These are phyloP conservation scores for Davidsoniella australis DNA, from an alignment of 2,329 filamentous ascomycete genomes.

Conservation along the genomic window DNA sequence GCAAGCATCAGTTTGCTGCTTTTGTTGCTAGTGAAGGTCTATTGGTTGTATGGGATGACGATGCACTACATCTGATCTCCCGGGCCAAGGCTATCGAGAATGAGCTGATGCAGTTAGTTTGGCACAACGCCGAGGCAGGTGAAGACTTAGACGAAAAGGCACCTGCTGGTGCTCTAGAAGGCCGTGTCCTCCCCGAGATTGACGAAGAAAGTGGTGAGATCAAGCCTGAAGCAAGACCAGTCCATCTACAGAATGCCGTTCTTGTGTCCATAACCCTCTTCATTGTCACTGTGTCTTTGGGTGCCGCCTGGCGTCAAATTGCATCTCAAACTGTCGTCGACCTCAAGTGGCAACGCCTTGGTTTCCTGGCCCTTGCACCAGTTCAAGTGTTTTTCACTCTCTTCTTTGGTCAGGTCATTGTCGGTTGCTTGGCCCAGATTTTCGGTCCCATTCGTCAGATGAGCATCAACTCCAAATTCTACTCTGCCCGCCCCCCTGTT, in stretches of 20 bases:
- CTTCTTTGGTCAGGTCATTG: conserved; percentile 64
- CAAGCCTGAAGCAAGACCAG: conserved; percentile 45
- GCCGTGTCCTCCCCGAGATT: conserved; percentile 35
- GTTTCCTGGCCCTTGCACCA: conserved; percentile 47
- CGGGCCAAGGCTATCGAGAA: conserved; percentile 57
- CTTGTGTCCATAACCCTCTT: conserved; percentile 50
- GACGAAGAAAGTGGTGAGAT: conserved; percentile 57
- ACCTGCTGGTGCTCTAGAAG: conserved; percentile 4
- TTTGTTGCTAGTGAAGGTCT: conserved; percentile 57
- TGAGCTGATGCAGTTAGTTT: conserved; percentile 62
- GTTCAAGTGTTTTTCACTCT: conserved; percentile 67
- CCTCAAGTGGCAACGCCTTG: conserved; percentile 42
- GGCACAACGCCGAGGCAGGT: conserved; percentile 41
- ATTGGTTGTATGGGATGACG: conserved; percentile 69
- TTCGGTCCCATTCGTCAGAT: conserved; percentile 61
- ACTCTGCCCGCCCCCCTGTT: conserved; percentile 53
- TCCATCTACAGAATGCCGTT: conserved; percentile 53
- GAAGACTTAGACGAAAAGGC: conserved; percentile 29
- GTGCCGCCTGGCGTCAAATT: conserved; percentile 52
- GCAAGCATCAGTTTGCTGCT: conserved; percentile 67
- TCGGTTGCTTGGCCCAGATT: conserved; percentile 58
- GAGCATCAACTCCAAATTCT: conserved; percentile 63
- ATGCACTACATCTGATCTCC: conserved; percentile 51
- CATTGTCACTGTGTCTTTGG: conserved; percentile 48
- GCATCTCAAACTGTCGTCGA: conserved; percentile 53